These are phyloP conservation scores for Knufia petricola DNA, from an alignment of 2,329 filamentous ascomycete genomes.

Conservation along the genomic window DNA sequence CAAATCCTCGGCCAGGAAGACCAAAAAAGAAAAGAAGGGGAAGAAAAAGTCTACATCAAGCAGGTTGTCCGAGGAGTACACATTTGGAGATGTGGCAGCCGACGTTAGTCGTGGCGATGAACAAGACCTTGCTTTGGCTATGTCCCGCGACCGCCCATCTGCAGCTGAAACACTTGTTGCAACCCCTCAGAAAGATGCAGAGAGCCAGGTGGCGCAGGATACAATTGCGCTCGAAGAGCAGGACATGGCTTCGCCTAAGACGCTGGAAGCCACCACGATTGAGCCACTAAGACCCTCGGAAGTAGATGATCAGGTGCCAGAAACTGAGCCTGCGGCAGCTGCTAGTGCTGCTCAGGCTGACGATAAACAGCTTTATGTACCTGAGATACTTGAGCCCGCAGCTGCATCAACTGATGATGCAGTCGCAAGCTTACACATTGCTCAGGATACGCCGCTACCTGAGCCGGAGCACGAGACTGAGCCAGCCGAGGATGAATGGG, in stretches of 20 bases:
- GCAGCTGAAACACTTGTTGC: not conserved
- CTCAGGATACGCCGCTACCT: not conserved
- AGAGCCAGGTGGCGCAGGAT: not conserved
- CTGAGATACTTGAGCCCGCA: not conserved
- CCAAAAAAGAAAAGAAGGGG: conserved; percentile 17
- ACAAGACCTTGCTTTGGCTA: not conserved
- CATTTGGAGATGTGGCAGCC: not conserved
- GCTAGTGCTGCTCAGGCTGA: not conserved
- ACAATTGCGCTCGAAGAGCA: not conserved
- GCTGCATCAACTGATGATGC: not conserved
- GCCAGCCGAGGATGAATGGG: conserved; percentile 14
- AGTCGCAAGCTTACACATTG: not conserved
- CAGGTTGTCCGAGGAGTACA: not conserved
- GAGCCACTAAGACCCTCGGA: not conserved
- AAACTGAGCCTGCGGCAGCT: not conserved
- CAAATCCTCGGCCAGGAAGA: conserved; percentile 15
- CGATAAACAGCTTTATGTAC: not conserved
- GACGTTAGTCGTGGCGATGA: not conserved
- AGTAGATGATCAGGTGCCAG: too few relatives aligned
- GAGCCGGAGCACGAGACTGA: conserved; percentile 7
- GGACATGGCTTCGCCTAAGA: not conserved
- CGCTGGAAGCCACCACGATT: not conserved
- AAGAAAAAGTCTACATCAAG: not conserved
- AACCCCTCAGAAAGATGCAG: not conserved
- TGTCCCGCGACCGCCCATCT: not conserved